These are phyloP conservation scores for Aureobasidium pullulans DNA, from an alignment of 2,329 filamentous ascomycete genomes.

Conservation along the genomic window DNA sequence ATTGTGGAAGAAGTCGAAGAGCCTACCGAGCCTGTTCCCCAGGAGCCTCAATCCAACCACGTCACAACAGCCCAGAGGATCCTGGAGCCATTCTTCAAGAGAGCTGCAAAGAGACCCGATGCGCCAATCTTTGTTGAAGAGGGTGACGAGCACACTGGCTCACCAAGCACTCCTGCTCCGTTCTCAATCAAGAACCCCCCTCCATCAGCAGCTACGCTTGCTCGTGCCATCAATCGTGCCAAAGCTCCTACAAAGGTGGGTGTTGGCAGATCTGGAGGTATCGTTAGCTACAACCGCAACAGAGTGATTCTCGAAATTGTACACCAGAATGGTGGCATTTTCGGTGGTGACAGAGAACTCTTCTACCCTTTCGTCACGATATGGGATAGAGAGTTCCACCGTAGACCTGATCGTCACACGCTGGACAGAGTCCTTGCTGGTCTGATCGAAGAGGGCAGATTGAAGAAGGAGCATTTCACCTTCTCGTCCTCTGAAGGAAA, in stretches of 20 bases:
- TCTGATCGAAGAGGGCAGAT: conserved; percentile 42
- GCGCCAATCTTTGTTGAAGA: not conserved
- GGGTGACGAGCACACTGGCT: not conserved
- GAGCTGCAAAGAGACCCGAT: not conserved
- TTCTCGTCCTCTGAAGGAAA: conserved; percentile 42
- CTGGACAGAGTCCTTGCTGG: conserved; percentile 43
- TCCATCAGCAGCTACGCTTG: not conserved
- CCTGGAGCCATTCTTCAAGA: not conserved
- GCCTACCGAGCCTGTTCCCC: not conserved
- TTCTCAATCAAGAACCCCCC: not conserved
- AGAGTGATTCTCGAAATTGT: conserved; percentile 50
- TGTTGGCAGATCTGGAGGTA: conserved; percentile 30
- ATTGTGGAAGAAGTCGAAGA: not conserved
- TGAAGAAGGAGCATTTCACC: conserved; percentile 47
- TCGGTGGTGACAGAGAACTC: conserved; percentile 49
- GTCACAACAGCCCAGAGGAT: not conserved
- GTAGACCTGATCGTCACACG: conserved; percentile 46
- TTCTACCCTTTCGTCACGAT: conserved; percentile 46
- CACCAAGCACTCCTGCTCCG: not conserved
- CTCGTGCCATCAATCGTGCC: not conserved
- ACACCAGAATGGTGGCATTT: conserved; percentile 47
- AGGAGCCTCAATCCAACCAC: not conserved
- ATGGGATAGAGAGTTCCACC: conserved; percentile 42
- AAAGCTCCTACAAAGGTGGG: conserved; percentile 14
- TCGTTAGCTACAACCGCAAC: conserved; percentile 37